Conservation (phyloP, 2,329 filamentous ascomycete genomes). For the Madurella fahalii region DNA sequence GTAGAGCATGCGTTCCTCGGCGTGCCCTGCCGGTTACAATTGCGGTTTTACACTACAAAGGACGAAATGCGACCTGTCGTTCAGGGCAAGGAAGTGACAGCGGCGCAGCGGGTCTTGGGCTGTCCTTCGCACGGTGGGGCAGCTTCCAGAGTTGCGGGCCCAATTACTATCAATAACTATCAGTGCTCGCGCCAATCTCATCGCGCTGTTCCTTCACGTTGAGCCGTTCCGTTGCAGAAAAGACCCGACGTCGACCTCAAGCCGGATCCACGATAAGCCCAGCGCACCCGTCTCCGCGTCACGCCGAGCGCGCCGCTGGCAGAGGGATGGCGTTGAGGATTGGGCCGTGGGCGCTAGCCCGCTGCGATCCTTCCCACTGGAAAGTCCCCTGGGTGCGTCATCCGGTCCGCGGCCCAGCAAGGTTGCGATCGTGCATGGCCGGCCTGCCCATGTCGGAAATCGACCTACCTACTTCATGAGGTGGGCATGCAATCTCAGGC, state of each 20-base stretch:
- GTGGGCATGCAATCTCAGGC: slow-evolving; percentile 15
- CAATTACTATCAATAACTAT: background rate
- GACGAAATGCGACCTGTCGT: no score
- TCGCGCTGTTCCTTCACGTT: background rate
- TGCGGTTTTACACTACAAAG: no score
- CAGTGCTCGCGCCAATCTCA: background rate
- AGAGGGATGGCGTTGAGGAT: background rate
- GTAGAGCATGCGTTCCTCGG: no score
- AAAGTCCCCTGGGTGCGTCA: slow-evolving; percentile 12
- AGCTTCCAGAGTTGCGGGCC: background rate
- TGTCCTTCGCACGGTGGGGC: background rate
- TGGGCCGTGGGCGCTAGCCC: slow-evolving; percentile 1
- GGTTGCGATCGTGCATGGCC: slow-evolving; percentile 5
- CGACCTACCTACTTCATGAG: background rate
- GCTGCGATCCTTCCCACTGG: slow-evolving; percentile 2
- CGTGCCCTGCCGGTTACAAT: no score
- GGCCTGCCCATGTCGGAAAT: slow-evolving; percentile 6
- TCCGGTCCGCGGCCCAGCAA: slow-evolving; percentile 9
- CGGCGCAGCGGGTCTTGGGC: background rate
- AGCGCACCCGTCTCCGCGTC: background rate
- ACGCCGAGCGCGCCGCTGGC: background rate
- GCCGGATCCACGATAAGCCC: background rate
- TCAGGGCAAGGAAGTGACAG: no score
- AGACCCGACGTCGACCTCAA: background rate
- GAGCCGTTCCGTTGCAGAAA: background rate